Percentiles rank a stretch among this genome's conserved stretches.
Evolutionary conservation across 331 rosid genomes (phyloP).

Genomic region (Pyracantha coccinea): DNA sequence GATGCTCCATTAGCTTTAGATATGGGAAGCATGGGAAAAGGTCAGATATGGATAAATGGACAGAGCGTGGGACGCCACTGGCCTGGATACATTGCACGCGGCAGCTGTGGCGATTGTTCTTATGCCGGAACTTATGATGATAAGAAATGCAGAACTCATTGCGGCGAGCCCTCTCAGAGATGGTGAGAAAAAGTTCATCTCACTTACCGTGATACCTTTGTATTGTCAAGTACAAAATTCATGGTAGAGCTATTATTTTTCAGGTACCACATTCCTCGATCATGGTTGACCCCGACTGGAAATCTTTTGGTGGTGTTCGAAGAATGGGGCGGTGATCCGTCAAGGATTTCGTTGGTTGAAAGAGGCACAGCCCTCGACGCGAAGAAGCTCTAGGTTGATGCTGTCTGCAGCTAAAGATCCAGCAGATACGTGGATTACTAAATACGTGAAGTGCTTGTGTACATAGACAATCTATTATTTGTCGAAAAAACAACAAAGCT

Average conservation of each 20-base stretch:
- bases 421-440: conserved; percentile 8
- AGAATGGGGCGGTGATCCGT: conserved; percentile 91
- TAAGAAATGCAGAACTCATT: conserved; percentile 50
- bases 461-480: conserved; percentile 22
- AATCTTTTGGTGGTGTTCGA: conserved; percentile 73
- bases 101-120: conserved; percentile 48
- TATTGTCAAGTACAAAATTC: neutral
- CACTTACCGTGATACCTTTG: neutral
- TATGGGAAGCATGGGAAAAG: conserved; percentile 86
- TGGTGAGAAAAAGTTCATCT: conserved; percentile 44
- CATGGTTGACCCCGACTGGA: conserved; percentile 65
- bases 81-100: conserved; percentile 68
- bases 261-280: conserved; percentile 93
- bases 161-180: conserved; percentile 89
- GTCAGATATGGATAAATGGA: conserved; percentile 89
- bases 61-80: conserved; percentile 92
- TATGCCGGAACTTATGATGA: conserved; percentile 70
- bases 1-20: conserved; percentile 79
- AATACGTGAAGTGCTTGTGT: conserved; percentile 28
- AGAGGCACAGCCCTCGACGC: conserved; percentile 13
- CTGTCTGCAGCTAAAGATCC: conserved; percentile 29
- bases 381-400: conserved; percentile 38
- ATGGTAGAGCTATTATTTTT: neutral
- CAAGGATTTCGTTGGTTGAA: conserved; percentile 57
- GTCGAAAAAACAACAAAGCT: conserved; percentile 5